phyloP scores from a whole-genome alignment of 2,329 filamentous ascomycete species.

The Colletotrichum somersetense region DNA sequence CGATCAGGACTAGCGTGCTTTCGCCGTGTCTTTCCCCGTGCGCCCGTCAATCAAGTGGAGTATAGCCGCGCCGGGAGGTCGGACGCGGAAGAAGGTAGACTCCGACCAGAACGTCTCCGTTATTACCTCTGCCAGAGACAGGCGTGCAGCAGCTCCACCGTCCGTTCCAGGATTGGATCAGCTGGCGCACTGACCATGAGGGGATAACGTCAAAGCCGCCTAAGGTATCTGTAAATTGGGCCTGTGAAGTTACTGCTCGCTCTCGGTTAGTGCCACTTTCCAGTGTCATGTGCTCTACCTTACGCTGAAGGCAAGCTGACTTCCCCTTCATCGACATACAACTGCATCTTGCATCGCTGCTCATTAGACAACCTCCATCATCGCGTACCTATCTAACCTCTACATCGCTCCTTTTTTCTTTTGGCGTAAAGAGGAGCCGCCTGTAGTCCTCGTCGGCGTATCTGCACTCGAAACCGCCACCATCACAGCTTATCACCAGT shows the following conservation, averaged over 20 bases:
- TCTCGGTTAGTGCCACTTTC: constrained; percentile 26
- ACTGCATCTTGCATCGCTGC: constrained; percentile 24
- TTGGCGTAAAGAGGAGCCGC: constrained; percentile 3
- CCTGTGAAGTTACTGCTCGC: constrained; percentile 20
- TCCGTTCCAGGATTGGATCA: constrained; percentile 25
- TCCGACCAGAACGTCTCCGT: constrained; percentile 4
- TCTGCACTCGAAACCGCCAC: constrained; percentile 7
- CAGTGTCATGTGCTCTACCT: constrained; percentile 40
- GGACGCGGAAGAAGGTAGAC: constrained; percentile 11
- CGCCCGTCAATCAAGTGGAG: constrained; percentile 5
- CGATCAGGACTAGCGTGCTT: constrained; percentile 40
- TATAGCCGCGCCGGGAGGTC: background rate
- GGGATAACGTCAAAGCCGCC: constrained; percentile 40
- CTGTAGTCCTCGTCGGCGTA: background rate
- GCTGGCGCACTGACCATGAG: constrained; percentile 35
- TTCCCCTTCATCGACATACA: constrained; percentile 5
- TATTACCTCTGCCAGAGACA: background rate
- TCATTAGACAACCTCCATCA: constrained; percentile 15
- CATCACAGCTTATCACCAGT: constrained; percentile 29
- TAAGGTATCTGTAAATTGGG: constrained; percentile 18
- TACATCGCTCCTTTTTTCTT: background rate
- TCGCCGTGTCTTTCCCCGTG: constrained; percentile 33
- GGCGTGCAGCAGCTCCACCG: constrained; percentile 2
- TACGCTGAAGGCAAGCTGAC: constrained; percentile 16
- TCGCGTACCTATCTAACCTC: background rate